Evolutionary conservation across 257 asterid species (phyloP).

Genomic region (Nicotiana undulata): DNA sequence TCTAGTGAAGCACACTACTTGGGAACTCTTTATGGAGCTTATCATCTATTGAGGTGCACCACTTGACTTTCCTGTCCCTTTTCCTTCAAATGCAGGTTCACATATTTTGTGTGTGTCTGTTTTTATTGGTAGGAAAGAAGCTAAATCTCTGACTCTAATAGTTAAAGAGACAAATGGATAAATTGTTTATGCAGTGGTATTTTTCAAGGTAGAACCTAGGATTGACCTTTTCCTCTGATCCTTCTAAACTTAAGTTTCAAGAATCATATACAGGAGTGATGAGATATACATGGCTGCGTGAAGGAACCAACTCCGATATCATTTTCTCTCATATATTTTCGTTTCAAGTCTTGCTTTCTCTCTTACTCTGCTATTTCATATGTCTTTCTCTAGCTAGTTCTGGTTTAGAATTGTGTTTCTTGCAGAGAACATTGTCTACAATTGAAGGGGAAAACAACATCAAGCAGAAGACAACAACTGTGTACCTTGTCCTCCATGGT

Average conservation of each 20-base stretch:
- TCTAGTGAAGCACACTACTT: neutral
- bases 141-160: neutral
- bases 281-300: neutral
- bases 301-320: neutral
- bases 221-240: neutral
- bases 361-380: neutral
- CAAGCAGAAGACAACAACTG: conserved; percentile 51
- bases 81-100: neutral
- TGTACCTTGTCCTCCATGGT: conserved; percentile 65
- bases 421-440: neutral
- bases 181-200: neutral
- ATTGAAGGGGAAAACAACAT: conserved; percentile 21
- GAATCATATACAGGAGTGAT: neutral
- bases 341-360: neutral
- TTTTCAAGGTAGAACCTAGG: neutral
- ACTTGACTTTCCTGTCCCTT: neutral
- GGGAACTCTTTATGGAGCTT: neutral
- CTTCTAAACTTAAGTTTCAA: neutral
- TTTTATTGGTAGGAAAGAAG: neutral
- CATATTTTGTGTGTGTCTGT: neutral
- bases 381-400: neutral
- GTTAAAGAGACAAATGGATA: neutral
- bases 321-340: neutral
- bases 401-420: neutral
- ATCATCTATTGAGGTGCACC: neutral